Evolutionary conservation across 2,329 filamentous ascomycete species (phyloP).

Genomic region (Aspergillus pseudonomiae): DNA sequence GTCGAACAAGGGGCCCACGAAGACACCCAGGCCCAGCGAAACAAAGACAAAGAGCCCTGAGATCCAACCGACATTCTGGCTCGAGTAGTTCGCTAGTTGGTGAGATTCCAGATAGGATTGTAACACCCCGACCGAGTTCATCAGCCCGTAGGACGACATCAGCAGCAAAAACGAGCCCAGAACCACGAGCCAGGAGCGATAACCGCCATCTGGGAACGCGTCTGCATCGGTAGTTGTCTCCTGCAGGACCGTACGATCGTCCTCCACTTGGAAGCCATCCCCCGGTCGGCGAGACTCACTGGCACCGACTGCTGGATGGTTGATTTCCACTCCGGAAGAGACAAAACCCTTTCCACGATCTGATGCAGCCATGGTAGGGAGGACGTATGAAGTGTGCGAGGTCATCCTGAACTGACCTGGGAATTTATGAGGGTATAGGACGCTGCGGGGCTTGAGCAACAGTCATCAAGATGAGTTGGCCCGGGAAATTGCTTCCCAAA

Average conservation of each 20-base stretch:
- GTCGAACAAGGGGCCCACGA: slow-evolving; percentile 56
- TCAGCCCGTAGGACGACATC: slow-evolving; percentile 50
- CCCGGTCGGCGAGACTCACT: background rate
- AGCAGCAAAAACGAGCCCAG: slow-evolving; percentile 42
- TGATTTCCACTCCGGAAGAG: background rate
- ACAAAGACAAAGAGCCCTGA: slow-evolving; percentile 53
- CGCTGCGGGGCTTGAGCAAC: too few species aligned
- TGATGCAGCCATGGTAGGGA: background rate
- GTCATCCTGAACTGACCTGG: background rate
- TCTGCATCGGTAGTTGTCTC: background rate
- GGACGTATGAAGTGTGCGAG: background rate
- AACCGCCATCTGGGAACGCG: slow-evolving; percentile 38
- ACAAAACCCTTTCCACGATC: background rate
- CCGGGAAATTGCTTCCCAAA: background rate
- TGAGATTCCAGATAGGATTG: slow-evolving; percentile 52
- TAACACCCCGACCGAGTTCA: slow-evolving; percentile 54
- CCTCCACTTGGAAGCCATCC: background rate
- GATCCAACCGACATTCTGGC: slow-evolving; percentile 55
- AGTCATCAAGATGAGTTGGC: background rate
- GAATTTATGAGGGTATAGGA: background rate
- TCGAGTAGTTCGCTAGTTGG: slow-evolving; percentile 48
- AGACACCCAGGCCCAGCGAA: slow-evolving; percentile 48
- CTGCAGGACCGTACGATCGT: background rate
- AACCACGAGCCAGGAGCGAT: slow-evolving; percentile 41
- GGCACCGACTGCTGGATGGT: background rate